Conservation (phyloP, 208 protist species). For the Vickermania spadyakhi region DNA sequence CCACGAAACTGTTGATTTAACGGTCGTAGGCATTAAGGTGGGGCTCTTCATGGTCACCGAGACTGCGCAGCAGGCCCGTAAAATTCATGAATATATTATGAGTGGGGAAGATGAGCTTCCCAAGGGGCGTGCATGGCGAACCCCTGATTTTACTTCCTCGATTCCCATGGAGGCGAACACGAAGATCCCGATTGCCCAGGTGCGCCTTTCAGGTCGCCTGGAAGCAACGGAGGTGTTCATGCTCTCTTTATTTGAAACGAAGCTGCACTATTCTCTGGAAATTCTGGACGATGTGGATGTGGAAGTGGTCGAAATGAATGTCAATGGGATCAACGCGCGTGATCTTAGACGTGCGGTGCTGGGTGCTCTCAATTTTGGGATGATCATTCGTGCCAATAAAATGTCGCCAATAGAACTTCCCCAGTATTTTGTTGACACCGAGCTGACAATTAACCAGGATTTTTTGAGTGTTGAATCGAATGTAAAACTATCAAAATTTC, state of each 20-base stretch:
- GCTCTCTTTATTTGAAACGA: background rate
- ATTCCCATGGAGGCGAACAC: background rate
- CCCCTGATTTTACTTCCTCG: background rate
- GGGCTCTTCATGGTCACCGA: background rate
- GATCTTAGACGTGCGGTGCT: background rate
- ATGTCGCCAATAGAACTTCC: background rate
- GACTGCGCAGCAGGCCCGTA: background rate
- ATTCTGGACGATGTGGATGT: background rate
- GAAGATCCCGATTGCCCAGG: background rate
- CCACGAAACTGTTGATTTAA: background rate
- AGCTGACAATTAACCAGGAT: background rate
- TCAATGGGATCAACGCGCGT: background rate
- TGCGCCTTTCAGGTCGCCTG: background rate
- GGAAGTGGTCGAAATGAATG: background rate
- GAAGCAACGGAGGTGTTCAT: background rate
- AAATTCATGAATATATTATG: background rate
- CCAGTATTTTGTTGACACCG: background rate
- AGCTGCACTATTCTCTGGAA: background rate
- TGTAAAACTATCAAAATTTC: background rate
- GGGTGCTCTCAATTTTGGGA: background rate
- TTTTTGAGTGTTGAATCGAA: background rate
- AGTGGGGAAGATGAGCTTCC: background rate
- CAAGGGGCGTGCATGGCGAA: background rate
- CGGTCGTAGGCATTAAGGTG: background rate
- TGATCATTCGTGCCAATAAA: background rate